Evolutionary conservation across 805 yeast species (phyloP).

Genomic region (Nakazawaea ishiwadae): DNA sequence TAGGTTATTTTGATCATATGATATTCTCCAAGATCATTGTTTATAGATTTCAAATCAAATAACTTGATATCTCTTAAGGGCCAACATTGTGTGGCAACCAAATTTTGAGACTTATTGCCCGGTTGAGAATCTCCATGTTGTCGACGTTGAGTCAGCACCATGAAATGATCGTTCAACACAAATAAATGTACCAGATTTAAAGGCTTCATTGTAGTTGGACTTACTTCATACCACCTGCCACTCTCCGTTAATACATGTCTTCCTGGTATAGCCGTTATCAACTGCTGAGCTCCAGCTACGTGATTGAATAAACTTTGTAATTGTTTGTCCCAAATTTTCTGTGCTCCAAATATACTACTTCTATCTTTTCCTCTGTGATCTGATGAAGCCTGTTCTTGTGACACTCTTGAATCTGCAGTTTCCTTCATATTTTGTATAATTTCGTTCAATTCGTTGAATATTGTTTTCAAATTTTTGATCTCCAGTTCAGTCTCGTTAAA

Average conservation of each 20-base stretch:
- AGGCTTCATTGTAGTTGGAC: slow-evolving; percentile 80
- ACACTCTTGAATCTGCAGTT: slow-evolving; percentile 55
- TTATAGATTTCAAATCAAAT: slow-evolving; percentile 27
- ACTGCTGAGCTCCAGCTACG: slow-evolving; percentile 89
- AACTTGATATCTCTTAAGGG: slow-evolving; percentile 59
- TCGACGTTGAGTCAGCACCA: slow-evolving; percentile 61
- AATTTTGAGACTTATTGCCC: slow-evolving; percentile 32
- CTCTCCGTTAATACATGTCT: slow-evolving; percentile 77
- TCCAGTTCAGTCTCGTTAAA: slow-evolving; percentile 61
- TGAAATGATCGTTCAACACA: slow-evolving; percentile 68
- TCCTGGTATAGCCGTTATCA: slow-evolving; percentile 68
- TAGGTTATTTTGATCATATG: slow-evolving; percentile 16
- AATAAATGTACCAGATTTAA: slow-evolving; percentile 72
- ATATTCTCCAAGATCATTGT: slow-evolving; percentile 13
- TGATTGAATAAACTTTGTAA: slow-evolving; percentile 66
- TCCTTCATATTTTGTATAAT: slow-evolving; percentile 55
- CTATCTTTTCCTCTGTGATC: slow-evolving; percentile 43
- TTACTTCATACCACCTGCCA: slow-evolving; percentile 82
- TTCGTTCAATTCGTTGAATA: slow-evolving; percentile 54
- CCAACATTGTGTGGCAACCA: slow-evolving; percentile 77
- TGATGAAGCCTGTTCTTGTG: slow-evolving; percentile 30
- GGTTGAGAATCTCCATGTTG: slow-evolving; percentile 25
- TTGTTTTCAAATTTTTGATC: slow-evolving; percentile 53
- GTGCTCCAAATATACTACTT: slow-evolving; percentile 65
- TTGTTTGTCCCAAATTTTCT: slow-evolving; percentile 77